A percentile compares a stretch with the other conserved stretches of the same genome.
Conservation (phyloP, 176 grass and related monocot species). For the Triticum urartu region DNA sequence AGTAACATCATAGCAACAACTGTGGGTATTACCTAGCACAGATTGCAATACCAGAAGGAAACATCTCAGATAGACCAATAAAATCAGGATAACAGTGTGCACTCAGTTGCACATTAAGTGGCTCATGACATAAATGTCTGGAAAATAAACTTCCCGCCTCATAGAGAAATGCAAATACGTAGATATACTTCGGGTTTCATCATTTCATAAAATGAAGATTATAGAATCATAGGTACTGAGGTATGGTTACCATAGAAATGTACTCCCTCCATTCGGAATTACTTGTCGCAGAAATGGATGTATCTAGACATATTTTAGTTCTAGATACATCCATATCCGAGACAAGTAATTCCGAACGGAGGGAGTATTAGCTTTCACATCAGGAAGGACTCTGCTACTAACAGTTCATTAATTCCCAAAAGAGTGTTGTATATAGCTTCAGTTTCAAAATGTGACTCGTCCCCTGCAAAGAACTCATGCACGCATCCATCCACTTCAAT, state of each 20-base stretch:
- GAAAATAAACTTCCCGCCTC: conserved; percentile 1
- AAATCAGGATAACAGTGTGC: neutral
- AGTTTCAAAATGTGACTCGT: conserved; percentile 58
- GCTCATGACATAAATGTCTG: neutral
- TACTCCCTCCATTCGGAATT: no score
- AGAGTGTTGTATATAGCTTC: conserved; percentile 62
- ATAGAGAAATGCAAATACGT: conserved; percentile 8
- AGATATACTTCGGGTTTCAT: neutral
- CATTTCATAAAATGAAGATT: conserved; percentile 1
- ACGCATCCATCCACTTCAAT: conserved; percentile 81
- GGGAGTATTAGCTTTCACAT: conserved; percentile 11
- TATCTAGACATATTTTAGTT: no score
- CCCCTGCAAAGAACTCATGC: conserved; percentile 70
- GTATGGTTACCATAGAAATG: neutral
- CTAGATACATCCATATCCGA: no score
- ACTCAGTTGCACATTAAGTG: neutral
- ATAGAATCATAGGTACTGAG: conserved; percentile 7
- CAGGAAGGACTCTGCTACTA: conserved; percentile 45
- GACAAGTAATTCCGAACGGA: no score
- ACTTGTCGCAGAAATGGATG: no score
- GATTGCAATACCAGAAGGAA: neutral
- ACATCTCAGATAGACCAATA: neutral
- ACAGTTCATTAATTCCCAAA: conserved; percentile 48
- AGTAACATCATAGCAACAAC: conserved; percentile 2
- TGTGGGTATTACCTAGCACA: neutral